These are phyloP conservation scores for Trifolium subterraneum DNA, from an alignment of 306 rosid genomes.

Conservation along the genomic window DNA sequence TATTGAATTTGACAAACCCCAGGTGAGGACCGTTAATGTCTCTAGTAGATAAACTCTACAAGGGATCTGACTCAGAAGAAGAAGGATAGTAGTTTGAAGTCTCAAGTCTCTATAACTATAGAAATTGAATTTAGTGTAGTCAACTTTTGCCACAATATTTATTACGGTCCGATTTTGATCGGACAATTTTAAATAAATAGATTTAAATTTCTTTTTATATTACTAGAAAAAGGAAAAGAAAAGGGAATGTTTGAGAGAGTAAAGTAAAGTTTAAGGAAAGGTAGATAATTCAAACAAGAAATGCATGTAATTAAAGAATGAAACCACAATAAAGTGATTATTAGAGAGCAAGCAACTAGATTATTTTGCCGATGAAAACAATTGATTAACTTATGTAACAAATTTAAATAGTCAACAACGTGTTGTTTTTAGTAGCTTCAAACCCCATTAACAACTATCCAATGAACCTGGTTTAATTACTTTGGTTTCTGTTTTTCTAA, in stretches of 20 bases:
- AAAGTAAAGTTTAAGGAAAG: neutral
- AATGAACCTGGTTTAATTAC: neutral
- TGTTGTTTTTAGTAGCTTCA: slow-evolving; percentile 7
- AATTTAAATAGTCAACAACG: slow-evolving; percentile 23
- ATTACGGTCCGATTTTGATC: too few species aligned
- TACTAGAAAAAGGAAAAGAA: too few species aligned
- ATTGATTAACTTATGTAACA: slow-evolving; percentile 7
- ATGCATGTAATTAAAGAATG: neutral
- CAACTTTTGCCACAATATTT: too few species aligned
- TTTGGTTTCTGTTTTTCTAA: neutral
- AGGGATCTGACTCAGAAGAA: too few species aligned
- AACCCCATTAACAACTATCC: neutral
- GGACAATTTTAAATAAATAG: too few species aligned
- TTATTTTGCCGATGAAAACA: slow-evolving; percentile 21
- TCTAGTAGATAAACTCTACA: too few species aligned
- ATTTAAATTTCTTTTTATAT: too few species aligned
- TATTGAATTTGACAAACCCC: too few species aligned
- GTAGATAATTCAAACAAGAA: neutral
- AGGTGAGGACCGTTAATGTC: too few species aligned
- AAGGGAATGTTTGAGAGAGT: neutral
- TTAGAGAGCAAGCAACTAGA: neutral
- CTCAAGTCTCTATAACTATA: too few species aligned
- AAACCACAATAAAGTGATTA: neutral
- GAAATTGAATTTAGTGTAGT: too few species aligned
- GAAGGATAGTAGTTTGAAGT: too few species aligned